These are phyloP conservation scores for Blastocystis sp. DNA, from an alignment of 352 stramenopile genomes.

Conservation along the genomic window DNA sequence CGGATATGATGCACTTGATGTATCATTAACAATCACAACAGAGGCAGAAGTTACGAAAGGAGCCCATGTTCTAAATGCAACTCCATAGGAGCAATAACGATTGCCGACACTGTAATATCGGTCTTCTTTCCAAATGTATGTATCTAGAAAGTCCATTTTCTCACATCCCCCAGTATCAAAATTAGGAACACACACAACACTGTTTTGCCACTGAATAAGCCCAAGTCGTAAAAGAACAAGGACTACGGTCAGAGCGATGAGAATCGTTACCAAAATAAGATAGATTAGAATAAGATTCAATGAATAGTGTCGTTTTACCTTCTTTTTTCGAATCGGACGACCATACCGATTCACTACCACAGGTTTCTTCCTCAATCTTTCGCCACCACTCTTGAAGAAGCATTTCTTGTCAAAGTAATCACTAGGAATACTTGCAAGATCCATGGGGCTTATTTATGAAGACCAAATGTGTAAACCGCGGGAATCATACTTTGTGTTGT, in stretches of 20 bases:
- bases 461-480: too few relatives aligned
- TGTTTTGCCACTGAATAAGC: background rate
- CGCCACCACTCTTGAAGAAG: background rate
- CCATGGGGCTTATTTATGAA: background rate
- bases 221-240: background rate
- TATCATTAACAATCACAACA: conserved; percentile 17
- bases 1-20: background rate
- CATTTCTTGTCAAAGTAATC: conserved; percentile 44
- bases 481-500: too few relatives aligned
- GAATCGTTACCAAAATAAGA: background rate
- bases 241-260: background rate
- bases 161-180: conserved; percentile 19
- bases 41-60: background rate
- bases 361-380: background rate
- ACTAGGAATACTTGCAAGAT: conserved; percentile 13
- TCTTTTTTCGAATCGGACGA: conserved; percentile 12
- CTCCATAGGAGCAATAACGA: conserved; percentile 8
- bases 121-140: conserved; percentile 26
- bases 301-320: background rate
- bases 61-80: conserved; percentile 41
- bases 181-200: background rate
- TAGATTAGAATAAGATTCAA: background rate
- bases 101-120: background rate
- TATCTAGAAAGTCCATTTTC: conserved; percentile 52
- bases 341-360: conserved; percentile 31